A percentile compares a stretch with the other conserved stretches of the same genome.
These are phyloP conservation scores for Neurospora tetrasperma DNA, from an alignment of 495 filamentous ascomycete genomes.

Conservation along the genomic window DNA sequence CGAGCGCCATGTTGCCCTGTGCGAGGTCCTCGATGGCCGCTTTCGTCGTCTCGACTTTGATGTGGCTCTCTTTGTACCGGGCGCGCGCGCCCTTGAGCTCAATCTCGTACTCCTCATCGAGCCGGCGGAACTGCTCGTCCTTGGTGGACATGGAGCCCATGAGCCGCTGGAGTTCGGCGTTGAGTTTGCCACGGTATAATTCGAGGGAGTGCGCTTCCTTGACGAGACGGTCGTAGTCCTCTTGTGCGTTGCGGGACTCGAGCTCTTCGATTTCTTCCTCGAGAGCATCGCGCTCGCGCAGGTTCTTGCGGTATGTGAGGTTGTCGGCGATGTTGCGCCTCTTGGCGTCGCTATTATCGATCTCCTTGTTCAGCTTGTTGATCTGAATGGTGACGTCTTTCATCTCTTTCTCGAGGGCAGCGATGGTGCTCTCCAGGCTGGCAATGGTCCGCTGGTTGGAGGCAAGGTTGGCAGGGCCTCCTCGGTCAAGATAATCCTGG, in stretches of 20 bases:
- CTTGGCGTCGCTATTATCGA: conserved; percentile 66
- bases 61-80: conserved; percentile 78
- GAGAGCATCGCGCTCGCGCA: conserved; percentile 55
- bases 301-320: conserved; percentile 65
- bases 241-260: conserved; percentile 68
- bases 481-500: conserved; percentile 64
- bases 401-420: conserved; percentile 56
- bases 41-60: conserved; percentile 87
- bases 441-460: conserved; percentile 60
- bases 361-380: conserved; percentile 68
- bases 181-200: conserved; percentile 48
- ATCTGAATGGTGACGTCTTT: conserved; percentile 52
- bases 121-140: conserved; percentile 61
- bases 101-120: conserved; percentile 66
- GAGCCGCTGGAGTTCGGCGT: conserved; percentile 39
- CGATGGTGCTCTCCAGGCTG: conserved; percentile 52
- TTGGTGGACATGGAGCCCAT: conserved; percentile 69
- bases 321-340: conserved; percentile 82
- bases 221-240: conserved; percentile 65
- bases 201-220: conserved; percentile 55
- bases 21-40: conserved; percentile 84
- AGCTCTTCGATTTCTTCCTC: conserved; percentile 63
- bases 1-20: conserved; percentile 68
- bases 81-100: conserved; percentile 77
- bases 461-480: conserved; percentile 61